Percentiles rank a stretch among this genome's conserved stretches.
phyloP scores from a whole-genome alignment of 495 filamentous ascomycete genomes.

The Aspergillus kassunensis region DNA sequence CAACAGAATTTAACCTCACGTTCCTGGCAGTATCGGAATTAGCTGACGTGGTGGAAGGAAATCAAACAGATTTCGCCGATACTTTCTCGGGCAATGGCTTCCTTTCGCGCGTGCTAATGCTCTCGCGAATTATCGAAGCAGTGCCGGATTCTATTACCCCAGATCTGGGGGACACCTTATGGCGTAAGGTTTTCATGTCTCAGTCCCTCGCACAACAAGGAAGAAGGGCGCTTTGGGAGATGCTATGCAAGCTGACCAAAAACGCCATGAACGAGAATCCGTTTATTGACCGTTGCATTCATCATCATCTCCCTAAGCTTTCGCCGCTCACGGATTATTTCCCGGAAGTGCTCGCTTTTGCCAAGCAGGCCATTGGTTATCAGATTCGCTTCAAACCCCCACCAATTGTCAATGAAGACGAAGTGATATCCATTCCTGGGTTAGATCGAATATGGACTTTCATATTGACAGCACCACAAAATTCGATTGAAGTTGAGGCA shows the following conservation, averaged over 20 bases:
- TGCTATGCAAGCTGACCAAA: constrained; percentile 51
- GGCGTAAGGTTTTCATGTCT: constrained; percentile 63
- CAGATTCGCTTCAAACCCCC: constrained; percentile 42
- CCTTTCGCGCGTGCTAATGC: constrained; percentile 53
- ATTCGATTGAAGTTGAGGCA: constrained; percentile 63
- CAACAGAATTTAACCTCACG: constrained; percentile 51
- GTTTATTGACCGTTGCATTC: constrained; percentile 64
- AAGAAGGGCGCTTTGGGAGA: constrained; percentile 61
- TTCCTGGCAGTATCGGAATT: constrained; percentile 50
- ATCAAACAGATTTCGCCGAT: constrained; percentile 34
- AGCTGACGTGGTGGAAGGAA: constrained; percentile 40
- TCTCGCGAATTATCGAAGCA: constrained; percentile 53
- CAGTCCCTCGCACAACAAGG: constrained; percentile 51
- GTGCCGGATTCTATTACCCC: constrained; percentile 56
- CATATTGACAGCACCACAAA: constrained; percentile 64
- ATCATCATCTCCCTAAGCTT: constrained; percentile 60
- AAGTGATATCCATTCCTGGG: constrained; percentile 52
- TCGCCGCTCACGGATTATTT: constrained; percentile 62
- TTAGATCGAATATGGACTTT: constrained; percentile 82
- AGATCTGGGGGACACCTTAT: constrained; percentile 59
- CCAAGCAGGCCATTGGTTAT: constrained; percentile 51
- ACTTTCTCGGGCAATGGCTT: constrained; percentile 34
- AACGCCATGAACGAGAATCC: constrained; percentile 46
- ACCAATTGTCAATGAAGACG: constrained; percentile 35
- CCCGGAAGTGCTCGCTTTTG: constrained; percentile 62